Evolutionary conservation across 306 rosid species (phyloP), one percentile per base, ranked within the genome.

Genomic region (Hylodesmum podocarpum): DNA sequence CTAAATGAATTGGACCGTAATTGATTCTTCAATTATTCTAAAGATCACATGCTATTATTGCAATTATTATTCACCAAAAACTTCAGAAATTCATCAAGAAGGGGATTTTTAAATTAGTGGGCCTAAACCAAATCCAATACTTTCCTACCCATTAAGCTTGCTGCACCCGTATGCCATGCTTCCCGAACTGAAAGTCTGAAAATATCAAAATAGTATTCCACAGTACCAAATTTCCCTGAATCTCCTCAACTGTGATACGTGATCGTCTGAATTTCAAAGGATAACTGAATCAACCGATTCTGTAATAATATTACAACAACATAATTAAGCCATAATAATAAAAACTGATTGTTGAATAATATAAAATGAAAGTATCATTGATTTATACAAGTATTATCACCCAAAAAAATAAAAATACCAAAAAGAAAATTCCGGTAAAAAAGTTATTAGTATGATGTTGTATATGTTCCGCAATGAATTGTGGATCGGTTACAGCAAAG

Each of bases 41-140:
- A 43, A 31, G 47, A 77, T 54, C 79, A 54, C 76, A 44, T 34
- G 59, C 46, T 54, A 18, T 6, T 25, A 33, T 43, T 33, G 78
- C 70, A 50, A 39, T 58, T 54, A 53, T 39, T 71, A 46, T 70
- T 13, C 47, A 61, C 72, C 14, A 25, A 70, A 78, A 67, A 34
- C 41, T 14, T 51, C 41, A 62, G 37, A 81, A 64, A 24, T 62
- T 75, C 19, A 22, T 31, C 27, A 70, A 43, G 15, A 68, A 19
- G 6, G 16, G 54, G 29, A 16, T 54, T 21, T 72, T 43, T 54
- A 29, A 18, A 65, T 44, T 25, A 29, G 46, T n/a, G 68, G 72
- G 40, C 12, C 33, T 64, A 39, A 28, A 51, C 29, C 7, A 62
- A 62, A 62, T 44, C 19, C 34, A 43, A 28, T 33, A 36, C 72